phyloP scores from a whole-genome alignment of 164 flowering plant genomes.

The Vitis amurensis region DNA sequence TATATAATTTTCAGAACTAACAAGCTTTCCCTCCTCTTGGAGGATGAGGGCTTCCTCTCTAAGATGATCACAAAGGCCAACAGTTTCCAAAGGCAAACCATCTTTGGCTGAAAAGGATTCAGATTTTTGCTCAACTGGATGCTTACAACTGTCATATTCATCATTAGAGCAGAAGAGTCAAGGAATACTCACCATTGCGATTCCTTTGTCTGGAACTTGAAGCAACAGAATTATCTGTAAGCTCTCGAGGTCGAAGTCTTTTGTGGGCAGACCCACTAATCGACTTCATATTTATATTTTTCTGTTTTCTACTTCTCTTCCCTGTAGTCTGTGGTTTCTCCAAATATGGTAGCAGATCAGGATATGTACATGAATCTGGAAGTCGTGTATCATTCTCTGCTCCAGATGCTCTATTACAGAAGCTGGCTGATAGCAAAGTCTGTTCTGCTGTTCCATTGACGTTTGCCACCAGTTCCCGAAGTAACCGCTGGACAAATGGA shows the following conservation, averaged over 20 bases:
- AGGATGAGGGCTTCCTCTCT: constrained; percentile 5
- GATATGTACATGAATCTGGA: constrained; percentile 23
- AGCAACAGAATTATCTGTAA: constrained; percentile 12
- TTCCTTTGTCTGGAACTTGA: constrained; percentile 15
- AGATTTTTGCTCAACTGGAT: constrained; percentile 11
- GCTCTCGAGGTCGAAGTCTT: constrained; percentile 24
- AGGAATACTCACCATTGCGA: constrained; percentile 1
- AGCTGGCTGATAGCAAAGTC: constrained; percentile 31
- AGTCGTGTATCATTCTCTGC: constrained; percentile 16
- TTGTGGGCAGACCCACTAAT: constrained; percentile 17
- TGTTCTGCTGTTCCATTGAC: constrained; percentile 45
- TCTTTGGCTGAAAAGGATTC: constrained; percentile 12
- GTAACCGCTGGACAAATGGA: constrained; percentile 74
- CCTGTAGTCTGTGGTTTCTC: constrained; percentile 33
- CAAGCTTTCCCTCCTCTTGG: constrained; percentile 17
- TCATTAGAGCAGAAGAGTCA: constrained; percentile 17
- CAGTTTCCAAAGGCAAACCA: constrained; percentile 19
- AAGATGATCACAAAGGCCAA: constrained; percentile 8
- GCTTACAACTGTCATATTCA: constrained; percentile 11
- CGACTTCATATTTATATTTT: constrained; percentile 20
- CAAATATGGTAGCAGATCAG: constrained; percentile 33
- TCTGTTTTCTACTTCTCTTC: constrained; percentile 58
- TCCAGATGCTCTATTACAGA: constrained; percentile 24
- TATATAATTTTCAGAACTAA: constrained; percentile 14
- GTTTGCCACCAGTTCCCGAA: constrained; percentile 77